Percentiles rank a stretch among this genome's conserved stretches.
These are phyloP conservation scores for Ceratobasidium papillatum DNA, from an alignment of 1,284 basidiomycete genomes.

Conservation along the genomic window DNA sequence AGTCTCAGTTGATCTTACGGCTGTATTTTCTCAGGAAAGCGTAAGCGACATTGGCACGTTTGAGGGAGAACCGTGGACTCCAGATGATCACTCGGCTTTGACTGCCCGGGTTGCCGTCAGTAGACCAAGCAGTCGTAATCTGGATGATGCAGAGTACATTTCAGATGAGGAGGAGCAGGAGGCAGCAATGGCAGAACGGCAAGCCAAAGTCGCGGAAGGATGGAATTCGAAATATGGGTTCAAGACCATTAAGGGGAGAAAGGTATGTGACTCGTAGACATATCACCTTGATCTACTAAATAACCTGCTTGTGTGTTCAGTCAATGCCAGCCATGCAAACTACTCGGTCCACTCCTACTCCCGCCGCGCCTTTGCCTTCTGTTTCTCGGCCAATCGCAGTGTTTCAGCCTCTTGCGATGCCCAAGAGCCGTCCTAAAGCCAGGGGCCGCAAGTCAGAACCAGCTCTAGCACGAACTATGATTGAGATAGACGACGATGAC, in stretches of 20 bases:
- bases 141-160: slow-evolving; percentile 38
- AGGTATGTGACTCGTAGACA: slow-evolving; percentile 8
- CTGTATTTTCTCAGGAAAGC: slow-evolving; percentile 33
- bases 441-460: slow-evolving; percentile 39
- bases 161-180: slow-evolving; percentile 41
- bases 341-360: slow-evolving; percentile 8
- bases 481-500: slow-evolving; percentile 35
- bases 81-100: neutral
- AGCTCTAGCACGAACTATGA: slow-evolving; percentile 8
- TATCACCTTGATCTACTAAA: neutral
- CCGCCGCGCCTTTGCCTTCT: neutral
- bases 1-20: slow-evolving; percentile 20
- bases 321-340: slow-evolving; percentile 21
- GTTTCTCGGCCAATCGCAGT: slow-evolving; percentile 16
- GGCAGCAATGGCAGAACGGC: slow-evolving; percentile 17
- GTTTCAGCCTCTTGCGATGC: slow-evolving; percentile 39
- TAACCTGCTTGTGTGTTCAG: neutral
- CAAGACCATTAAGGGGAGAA: slow-evolving; percentile 32
- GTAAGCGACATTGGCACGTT: slow-evolving; percentile 20
- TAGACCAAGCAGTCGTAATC: slow-evolving; percentile 18
- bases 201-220: slow-evolving; percentile 30
- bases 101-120: neutral
- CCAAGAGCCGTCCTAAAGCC: slow-evolving; percentile 36
- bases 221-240: slow-evolving; percentile 38
- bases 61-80: slow-evolving; percentile 24